phyloP scores from a whole-genome alignment of 148 eudicot species.

The Camellia sinensis region DNA sequence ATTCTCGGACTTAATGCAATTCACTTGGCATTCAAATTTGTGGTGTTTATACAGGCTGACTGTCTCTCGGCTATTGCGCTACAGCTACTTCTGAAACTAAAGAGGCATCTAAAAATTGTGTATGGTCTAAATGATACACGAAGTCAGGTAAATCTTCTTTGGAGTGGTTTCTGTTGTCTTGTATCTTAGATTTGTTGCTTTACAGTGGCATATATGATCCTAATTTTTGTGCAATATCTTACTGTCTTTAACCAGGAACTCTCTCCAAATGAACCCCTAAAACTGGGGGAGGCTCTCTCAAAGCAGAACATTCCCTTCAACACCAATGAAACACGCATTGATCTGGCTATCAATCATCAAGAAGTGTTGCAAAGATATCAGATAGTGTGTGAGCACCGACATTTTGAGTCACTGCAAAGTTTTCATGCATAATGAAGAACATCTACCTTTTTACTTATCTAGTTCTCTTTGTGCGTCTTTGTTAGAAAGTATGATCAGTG shows the following conservation, averaged over 20 bases:
- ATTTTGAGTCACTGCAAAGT: not conserved
- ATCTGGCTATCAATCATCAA: slow-evolving; percentile 58
- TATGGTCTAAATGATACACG: slow-evolving; percentile 79
- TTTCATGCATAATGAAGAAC: too few species aligned
- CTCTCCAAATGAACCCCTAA: slow-evolving; percentile 80
- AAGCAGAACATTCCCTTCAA: slow-evolving; percentile 74
- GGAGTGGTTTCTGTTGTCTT: not conserved
- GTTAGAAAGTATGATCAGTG: too few species aligned
- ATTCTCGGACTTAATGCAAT: too few species aligned
- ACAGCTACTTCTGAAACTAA: slow-evolving; percentile 82
- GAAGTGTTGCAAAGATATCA: slow-evolving; percentile 84
- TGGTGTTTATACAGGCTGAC: slow-evolving; percentile 54
- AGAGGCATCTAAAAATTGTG: slow-evolving; percentile 89
- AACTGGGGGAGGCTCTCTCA: slow-evolving; percentile 72
- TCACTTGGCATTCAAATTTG: not conserved
- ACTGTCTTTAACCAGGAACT: slow-evolving; percentile 49
- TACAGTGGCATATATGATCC: slow-evolving; percentile 1
- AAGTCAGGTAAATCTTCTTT: slow-evolving; percentile 62
- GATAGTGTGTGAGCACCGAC: slow-evolving; percentile 36
- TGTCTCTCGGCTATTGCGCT: slow-evolving; percentile 79
- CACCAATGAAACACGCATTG: slow-evolving; percentile 41
- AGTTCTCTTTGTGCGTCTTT: too few species aligned
- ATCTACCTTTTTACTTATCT: too few species aligned
- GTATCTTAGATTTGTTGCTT: not conserved
- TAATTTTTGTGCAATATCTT: not conserved